Percentiles rank a stretch among this genome's conserved stretches.
Conservation (phyloP, 1,284 basidiomycete genomes). For the Cutaneotrichosporon sp. region DNA sequence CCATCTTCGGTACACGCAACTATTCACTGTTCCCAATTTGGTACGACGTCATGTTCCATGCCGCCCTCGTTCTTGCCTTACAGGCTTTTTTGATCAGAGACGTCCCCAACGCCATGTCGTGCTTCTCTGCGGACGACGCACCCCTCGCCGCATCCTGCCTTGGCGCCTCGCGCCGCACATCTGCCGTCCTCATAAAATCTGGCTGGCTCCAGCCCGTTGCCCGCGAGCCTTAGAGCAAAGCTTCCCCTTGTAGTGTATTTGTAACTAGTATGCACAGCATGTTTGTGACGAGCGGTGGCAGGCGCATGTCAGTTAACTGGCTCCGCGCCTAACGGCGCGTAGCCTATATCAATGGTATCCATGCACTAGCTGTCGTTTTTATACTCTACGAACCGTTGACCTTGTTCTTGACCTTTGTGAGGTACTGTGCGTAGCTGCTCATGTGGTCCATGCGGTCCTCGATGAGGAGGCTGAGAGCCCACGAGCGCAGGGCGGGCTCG, state of each 20-base stretch:
- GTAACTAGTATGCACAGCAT: too few species aligned
- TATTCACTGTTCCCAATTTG: not conserved
- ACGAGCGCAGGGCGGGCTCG: slow-evolving; percentile 84
- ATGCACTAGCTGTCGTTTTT: not conserved
- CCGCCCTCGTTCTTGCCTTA: not conserved
- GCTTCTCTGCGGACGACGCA: not conserved
- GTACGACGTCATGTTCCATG: not conserved
- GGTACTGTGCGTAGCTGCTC: slow-evolving; percentile 92
- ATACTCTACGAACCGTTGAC: slow-evolving; percentile 28
- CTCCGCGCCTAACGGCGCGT: not conserved
- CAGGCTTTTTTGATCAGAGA: not conserved
- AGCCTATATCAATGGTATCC: not conserved
- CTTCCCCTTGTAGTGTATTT: too few species aligned
- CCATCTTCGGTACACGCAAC: not conserved
- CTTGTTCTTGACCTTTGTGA: slow-evolving; percentile 70
- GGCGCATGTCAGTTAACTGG: too few species aligned
- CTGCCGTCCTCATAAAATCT: too few species aligned
- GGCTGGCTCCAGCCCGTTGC: too few species aligned
- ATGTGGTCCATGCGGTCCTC: slow-evolving; percentile 93
- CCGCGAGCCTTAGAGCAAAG: too few species aligned
- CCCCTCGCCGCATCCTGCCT: not conserved
- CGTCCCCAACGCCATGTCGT: too few species aligned
- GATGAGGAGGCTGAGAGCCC: slow-evolving; percentile 90
- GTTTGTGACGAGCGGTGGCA: too few species aligned
- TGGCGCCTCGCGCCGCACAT: not conserved